These are phyloP conservation scores for Globisporangium irregulare DNA, from an alignment of 352 stramenopile genomes.

Conservation along the genomic window DNA sequence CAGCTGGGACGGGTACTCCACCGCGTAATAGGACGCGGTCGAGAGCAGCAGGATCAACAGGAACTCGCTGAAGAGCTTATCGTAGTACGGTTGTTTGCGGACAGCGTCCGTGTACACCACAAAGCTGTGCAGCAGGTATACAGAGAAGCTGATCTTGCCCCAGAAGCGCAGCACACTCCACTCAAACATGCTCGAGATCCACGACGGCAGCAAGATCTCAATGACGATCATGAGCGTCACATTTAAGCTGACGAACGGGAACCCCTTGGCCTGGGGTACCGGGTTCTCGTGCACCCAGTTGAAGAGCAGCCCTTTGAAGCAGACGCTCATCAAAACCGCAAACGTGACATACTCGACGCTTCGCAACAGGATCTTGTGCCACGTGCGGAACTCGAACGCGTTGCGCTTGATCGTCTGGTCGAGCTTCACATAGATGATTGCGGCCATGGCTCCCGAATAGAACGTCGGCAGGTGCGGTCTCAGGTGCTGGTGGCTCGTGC, in stretches of 20 bases:
- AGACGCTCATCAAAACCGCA: slow-evolving; percentile 28
- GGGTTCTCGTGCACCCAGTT: slow-evolving; percentile 2
- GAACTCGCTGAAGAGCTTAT: background rate
- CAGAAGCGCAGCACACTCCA: slow-evolving; percentile 20
- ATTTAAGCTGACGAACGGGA: slow-evolving; percentile 25
- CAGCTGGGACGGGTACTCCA: too few relatives aligned
- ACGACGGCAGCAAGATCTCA: slow-evolving; percentile 15
- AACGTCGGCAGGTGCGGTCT: slow-evolving; percentile 33
- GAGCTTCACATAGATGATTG: slow-evolving; percentile 29
- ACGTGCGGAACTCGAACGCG: slow-evolving; percentile 21
- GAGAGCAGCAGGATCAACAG: too few relatives aligned
- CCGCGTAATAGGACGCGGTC: too few relatives aligned
- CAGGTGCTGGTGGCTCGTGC: slow-evolving; percentile 26
- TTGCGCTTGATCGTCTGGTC: slow-evolving; percentile 19
- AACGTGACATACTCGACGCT: slow-evolving; percentile 18
- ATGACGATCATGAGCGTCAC: slow-evolving; percentile 20
- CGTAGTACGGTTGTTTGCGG: slow-evolving; percentile 19
- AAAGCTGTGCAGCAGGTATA: slow-evolving; percentile 45
- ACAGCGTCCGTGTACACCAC: slow-evolving; percentile 21
- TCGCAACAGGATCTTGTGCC: slow-evolving; percentile 15
- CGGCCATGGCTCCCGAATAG: slow-evolving; percentile 32
- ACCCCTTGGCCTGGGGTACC: slow-evolving; percentile 10
- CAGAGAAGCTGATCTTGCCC: slow-evolving; percentile 37
- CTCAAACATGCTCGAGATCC: background rate
- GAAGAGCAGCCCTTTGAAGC: slow-evolving; percentile 31